Percentiles rank a stretch among this genome's conserved stretches.
Evolutionary conservation across 352 stramenopile genomes (phyloP).

Genomic region (Pythium grandisporangium): DNA sequence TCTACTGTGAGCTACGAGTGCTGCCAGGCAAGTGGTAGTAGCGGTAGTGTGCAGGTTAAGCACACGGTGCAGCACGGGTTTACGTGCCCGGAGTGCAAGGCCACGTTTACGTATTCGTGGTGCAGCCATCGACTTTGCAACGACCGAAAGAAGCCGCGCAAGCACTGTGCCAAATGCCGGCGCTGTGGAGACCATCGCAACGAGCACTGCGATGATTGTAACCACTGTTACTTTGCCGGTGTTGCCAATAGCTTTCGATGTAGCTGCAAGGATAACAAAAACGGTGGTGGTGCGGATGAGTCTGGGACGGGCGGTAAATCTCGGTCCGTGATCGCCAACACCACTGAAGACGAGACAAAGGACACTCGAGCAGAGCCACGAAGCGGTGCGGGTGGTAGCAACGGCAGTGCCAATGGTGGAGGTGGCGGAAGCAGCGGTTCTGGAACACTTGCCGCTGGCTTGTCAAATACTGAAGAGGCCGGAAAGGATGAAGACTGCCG

Average conservation of each 20-base stretch:
- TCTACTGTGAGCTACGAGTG: slow-evolving; percentile 65
- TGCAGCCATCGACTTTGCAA: slow-evolving; percentile 68
- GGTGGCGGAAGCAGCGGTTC: not conserved
- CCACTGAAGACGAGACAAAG: not conserved
- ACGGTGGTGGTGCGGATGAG: slow-evolving; percentile 4
- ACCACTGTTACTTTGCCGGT: slow-evolving; percentile 80
- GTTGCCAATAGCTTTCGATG: slow-evolving; percentile 80
- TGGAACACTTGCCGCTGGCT: slow-evolving; percentile 10
- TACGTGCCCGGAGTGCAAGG: slow-evolving; percentile 38
- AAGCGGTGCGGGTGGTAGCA: slow-evolving; percentile 1
- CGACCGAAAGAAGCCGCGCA: slow-evolving; percentile 68
- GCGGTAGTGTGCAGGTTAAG: slow-evolving; percentile 56
- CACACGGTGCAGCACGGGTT: slow-evolving; percentile 54
- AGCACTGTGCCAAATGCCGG: slow-evolving; percentile 72
- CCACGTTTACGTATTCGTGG: slow-evolving; percentile 74
- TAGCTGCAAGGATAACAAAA: slow-evolving; percentile 40
- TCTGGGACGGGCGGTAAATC: slow-evolving; percentile 26
- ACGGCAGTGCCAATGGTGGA: too few species aligned
- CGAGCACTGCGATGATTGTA: slow-evolving; percentile 73
- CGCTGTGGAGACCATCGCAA: slow-evolving; percentile 74
- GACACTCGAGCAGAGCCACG: too few species aligned
- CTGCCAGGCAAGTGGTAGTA: too few species aligned
- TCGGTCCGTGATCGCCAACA: slow-evolving; percentile 15
- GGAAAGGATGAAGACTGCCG: slow-evolving; percentile 57
- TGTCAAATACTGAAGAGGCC: slow-evolving; percentile 25